Evolutionary conservation across 2,329 filamentous ascomycete species (phyloP).

Genomic region (Ilyonectria destructans): DNA sequence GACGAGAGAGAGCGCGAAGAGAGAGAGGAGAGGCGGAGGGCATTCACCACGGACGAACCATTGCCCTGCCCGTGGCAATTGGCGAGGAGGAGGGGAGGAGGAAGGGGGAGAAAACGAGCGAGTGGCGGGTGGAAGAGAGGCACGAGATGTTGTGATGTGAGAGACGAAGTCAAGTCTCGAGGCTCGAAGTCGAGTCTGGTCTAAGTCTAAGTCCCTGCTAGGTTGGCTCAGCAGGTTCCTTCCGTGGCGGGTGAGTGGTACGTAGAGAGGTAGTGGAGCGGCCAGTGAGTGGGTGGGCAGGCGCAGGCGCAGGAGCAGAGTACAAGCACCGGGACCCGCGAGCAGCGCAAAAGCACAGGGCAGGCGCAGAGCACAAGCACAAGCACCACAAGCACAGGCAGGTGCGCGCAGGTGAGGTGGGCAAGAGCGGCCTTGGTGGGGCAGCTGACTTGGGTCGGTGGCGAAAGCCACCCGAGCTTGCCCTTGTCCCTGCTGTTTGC

Average conservation of each 20-base stretch:
- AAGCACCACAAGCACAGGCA: slow-evolving; percentile 30
- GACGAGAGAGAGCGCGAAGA: slow-evolving; percentile 35
- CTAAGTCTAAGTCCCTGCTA: slow-evolving; percentile 48
- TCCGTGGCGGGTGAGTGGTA: slow-evolving; percentile 32
- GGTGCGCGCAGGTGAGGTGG: slow-evolving; percentile 29
- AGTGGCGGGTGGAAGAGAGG: slow-evolving; percentile 45
- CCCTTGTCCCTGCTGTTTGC: slow-evolving; percentile 31
- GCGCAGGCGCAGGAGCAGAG: slow-evolving; percentile 22
- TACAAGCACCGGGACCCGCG: slow-evolving; percentile 25
- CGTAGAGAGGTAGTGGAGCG: slow-evolving; percentile 32
- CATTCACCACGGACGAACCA: slow-evolving; percentile 58
- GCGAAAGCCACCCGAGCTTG: slow-evolving; percentile 48
- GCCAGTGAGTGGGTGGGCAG: slow-evolving; percentile 25
- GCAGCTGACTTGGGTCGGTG: slow-evolving; percentile 54
- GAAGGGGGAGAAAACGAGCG: slow-evolving; percentile 43
- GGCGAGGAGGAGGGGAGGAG: slow-evolving; percentile 43
- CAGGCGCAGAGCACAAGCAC: slow-evolving; percentile 17
- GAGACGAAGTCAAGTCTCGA: slow-evolving; percentile 46
- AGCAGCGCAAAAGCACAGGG: not conserved
- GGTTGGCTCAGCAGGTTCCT: slow-evolving; percentile 47
- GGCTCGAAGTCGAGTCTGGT: slow-evolving; percentile 49
- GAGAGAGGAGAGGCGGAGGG: slow-evolving; percentile 36
- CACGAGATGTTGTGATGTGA: slow-evolving; percentile 49
- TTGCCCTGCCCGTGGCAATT: slow-evolving; percentile 58
- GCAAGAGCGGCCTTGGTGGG: slow-evolving; percentile 49